Percentiles rank a stretch among this genome's conserved stretches.
Conservation (phyloP, 2,329 filamentous ascomycete genomes). For the Reticulascus tulasneorum region DNA sequence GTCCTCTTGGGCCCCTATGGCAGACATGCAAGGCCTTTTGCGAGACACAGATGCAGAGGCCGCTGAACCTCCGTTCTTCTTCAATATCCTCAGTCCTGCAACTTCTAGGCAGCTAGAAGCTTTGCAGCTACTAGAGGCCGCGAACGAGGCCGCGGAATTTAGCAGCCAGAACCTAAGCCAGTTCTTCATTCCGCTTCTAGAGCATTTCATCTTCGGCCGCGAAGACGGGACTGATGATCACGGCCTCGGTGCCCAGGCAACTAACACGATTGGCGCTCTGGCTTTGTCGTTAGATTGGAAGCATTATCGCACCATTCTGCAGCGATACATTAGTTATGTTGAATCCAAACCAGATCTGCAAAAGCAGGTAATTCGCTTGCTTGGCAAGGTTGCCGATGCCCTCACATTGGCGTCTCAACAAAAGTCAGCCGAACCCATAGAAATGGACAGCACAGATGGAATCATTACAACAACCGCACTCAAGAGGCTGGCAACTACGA, state of each 20-base stretch:
- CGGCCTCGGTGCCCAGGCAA: conserved; percentile 80
- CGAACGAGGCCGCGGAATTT: conserved; percentile 61
- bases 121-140: conserved; percentile 68
- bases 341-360: conserved; percentile 75
- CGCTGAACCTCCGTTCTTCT: conserved; percentile 73
- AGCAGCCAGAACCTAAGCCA: conserved; percentile 75
- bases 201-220: conserved; percentile 89
- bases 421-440: conserved; percentile 34
- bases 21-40: conserved; percentile 70
- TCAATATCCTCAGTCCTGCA: conserved; percentile 86
- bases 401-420: conserved; percentile 52
- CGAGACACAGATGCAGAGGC: conserved; percentile 57
- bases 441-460: conserved; percentile 32
- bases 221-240: conserved; percentile 72
- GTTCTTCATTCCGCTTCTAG: conserved; percentile 85
- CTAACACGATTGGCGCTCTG: conserved; percentile 72
- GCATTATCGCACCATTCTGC: conserved; percentile 80
- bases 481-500: conserved; percentile 54
- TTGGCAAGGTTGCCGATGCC: conserved; percentile 78
- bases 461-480: conserved; percentile 19
- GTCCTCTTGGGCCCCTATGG: conserved; percentile 64
- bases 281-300: conserved; percentile 80
- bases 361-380: conserved; percentile 78
- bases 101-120: conserved; percentile 82
- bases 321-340: conserved; percentile 79